Evolutionary conservation across 345 rosid species (phyloP).

Genomic region (Eucalyptus shirleyi): DNA sequence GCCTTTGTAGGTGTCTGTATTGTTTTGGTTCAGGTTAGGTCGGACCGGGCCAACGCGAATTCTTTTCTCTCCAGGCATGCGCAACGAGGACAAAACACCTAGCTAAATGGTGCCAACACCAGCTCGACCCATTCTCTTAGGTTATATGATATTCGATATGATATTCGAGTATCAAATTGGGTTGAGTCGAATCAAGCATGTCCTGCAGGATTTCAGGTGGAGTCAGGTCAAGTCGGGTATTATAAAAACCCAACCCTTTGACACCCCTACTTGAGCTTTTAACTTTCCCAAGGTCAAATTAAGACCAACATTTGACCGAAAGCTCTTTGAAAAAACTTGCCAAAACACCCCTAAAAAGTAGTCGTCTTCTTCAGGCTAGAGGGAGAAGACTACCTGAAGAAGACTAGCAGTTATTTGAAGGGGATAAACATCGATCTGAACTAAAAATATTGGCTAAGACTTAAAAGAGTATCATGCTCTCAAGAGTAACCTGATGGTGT

Average conservation of each 20-base stretch:
- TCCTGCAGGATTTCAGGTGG: rapidly evolving
- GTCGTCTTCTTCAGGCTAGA: neutral
- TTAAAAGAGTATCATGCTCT: neutral
- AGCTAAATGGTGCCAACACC: too few relatives aligned
- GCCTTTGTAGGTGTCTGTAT: too few relatives aligned
- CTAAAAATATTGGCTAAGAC: neutral
- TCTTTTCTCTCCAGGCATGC: too few relatives aligned
- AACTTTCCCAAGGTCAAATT: too few relatives aligned
- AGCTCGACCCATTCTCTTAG: rapidly evolving
- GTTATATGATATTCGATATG: too few relatives aligned
- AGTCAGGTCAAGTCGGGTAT: rapidly evolving
- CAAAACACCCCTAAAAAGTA: neutral
- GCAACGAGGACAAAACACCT: rapidly evolving
- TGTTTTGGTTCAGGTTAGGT: rapidly evolving
- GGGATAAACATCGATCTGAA: neutral
- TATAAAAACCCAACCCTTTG: too few relatives aligned
- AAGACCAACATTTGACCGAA: rapidly evolving
- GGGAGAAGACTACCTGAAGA: neutral
- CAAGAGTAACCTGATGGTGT: neutral
- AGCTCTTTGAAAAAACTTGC: too few relatives aligned
- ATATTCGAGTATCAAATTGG: too few relatives aligned
- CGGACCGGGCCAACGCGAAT: rapidly evolving
- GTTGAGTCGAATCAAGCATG: rapidly evolving
- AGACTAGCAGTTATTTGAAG: neutral
- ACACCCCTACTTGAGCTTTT: too few relatives aligned